A percentile compares a stretch with the other conserved stretches of the same genome.
Conservation (phyloP, 345 rosid species). For the Salix udensis region DNA sequence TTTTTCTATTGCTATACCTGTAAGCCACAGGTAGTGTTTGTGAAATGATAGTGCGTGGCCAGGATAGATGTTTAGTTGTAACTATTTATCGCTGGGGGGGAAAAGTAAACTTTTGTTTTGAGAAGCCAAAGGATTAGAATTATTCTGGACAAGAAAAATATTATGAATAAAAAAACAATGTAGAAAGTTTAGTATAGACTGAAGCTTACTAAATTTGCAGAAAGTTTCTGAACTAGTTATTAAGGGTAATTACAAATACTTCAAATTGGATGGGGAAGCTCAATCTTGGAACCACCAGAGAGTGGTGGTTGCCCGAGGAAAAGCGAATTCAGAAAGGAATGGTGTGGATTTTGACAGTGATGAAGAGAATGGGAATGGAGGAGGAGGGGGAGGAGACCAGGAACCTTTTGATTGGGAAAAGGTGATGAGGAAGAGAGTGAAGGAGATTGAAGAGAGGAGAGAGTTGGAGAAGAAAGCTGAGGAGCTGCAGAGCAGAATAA, state of each 20-base stretch:
- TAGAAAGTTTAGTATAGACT: background rate
- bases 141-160: background rate
- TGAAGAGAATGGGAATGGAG: constrained; percentile 44
- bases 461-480: constrained; percentile 88
- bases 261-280: constrained; percentile 39
- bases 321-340: constrained; percentile 59
- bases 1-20: background rate
- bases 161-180: background rate
- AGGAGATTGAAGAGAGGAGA: constrained; percentile 77
- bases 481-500: constrained; percentile 58
- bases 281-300: constrained; percentile 26
- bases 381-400: constrained; percentile 45
- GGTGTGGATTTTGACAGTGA: constrained; percentile 68
- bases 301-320: constrained; percentile 42
- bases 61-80: background rate
- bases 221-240: background rate
- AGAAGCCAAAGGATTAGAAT: background rate
- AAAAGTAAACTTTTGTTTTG: background rate
- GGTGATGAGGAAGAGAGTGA: constrained; percentile 69
- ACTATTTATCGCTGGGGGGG: background rate
- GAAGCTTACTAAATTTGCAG: background rate
- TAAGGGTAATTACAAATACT: background rate
- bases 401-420: constrained; percentile 54
- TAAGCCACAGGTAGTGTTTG: background rate
- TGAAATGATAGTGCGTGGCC: background rate